These are phyloP conservation scores for Rhodamnia argentea DNA, from an alignment of 345 rosid species.

Conservation along the genomic window DNA sequence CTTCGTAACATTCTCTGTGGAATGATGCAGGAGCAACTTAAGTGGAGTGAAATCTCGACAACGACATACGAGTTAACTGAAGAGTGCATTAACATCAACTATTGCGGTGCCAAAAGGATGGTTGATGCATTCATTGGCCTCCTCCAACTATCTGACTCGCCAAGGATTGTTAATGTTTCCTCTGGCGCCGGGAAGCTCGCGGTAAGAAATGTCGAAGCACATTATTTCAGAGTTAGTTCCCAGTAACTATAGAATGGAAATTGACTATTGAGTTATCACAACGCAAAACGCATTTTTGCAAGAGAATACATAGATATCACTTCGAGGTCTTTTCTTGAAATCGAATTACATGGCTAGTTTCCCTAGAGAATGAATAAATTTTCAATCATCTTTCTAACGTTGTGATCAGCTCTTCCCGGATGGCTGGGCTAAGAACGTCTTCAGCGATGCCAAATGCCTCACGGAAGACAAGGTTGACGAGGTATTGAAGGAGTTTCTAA, in stretches of 20 bases:
- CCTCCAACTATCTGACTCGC: constrained; percentile 21
- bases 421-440: constrained; percentile 27
- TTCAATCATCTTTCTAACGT: background rate
- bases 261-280: background rate
- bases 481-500: constrained; percentile 26
- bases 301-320: background rate
- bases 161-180: constrained; percentile 24
- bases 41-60: constrained; percentile 7
- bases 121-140: constrained; percentile 7
- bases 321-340: background rate
- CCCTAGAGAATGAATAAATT: background rate
- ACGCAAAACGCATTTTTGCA: background rate
- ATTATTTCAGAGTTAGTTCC: background rate
- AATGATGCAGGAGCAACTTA: background rate
- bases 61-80: constrained; percentile 3
- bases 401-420: constrained; percentile 15
- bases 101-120: constrained; percentile 12
- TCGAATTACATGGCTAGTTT: background rate
- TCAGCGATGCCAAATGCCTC: constrained; percentile 26
- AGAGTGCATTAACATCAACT: constrained; percentile 12
- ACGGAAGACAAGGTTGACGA: constrained; percentile 32
- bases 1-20: background rate
- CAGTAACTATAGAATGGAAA: background rate
- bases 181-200: background rate
- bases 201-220: constrained; percentile 22